A percentile compares a stretch with the other conserved stretches of the same genome.
These are phyloP conservation scores for Phytomonas sp. DNA, from an alignment of 208 protist genomes.

Conservation along the genomic window DNA sequence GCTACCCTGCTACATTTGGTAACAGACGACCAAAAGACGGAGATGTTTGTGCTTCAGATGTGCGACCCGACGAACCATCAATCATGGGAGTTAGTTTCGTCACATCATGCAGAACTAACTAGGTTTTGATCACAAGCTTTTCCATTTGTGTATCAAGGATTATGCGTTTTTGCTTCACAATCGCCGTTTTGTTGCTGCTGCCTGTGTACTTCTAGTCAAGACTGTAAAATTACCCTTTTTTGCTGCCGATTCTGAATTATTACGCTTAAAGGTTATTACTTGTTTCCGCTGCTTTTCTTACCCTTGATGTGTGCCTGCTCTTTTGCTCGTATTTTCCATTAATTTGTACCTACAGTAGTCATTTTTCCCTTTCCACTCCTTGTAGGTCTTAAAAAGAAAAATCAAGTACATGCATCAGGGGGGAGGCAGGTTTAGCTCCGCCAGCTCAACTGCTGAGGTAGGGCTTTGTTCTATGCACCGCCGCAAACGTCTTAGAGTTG, in stretches of 20 bases:
- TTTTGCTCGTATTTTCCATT: background rate
- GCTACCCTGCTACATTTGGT: slow-evolving; percentile 67
- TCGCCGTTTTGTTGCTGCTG: background rate
- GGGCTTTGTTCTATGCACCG: slow-evolving; percentile 30
- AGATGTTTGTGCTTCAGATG: slow-evolving; percentile 63
- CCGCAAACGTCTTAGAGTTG: slow-evolving; percentile 33
- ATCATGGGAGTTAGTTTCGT: slow-evolving; percentile 57
- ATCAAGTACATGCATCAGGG: background rate
- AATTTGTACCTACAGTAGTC: background rate
- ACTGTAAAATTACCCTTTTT: background rate
- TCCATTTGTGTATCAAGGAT: background rate
- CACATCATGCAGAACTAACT: background rate
- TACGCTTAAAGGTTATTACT: background rate
- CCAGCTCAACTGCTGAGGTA: slow-evolving; percentile 3
- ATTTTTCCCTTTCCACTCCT: background rate
- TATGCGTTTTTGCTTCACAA: background rate
- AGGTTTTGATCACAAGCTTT: background rate
- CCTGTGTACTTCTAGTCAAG: background rate
- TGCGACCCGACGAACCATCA: slow-evolving; percentile 68
- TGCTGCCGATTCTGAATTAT: background rate
- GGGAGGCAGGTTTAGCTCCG: background rate
- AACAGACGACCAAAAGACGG: slow-evolving; percentile 36
- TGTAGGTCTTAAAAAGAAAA: background rate
- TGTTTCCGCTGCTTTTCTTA: background rate
- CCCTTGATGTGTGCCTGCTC: background rate